Evolutionary conservation across 148 eudicot species (phyloP).

Genomic region (Beta vulgaris): DNA sequence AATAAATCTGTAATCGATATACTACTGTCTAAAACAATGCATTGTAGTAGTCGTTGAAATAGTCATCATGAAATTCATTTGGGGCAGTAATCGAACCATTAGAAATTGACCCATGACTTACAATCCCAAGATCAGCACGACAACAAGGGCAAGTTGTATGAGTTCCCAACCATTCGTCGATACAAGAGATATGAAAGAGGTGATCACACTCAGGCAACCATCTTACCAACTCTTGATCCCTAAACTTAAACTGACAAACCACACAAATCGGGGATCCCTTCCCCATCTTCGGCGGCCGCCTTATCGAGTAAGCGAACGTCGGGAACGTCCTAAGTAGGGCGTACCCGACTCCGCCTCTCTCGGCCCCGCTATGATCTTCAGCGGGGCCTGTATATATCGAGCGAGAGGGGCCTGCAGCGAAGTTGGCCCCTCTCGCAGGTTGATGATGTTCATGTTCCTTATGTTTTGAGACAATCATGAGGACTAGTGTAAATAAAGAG

Average conservation of each 20-base stretch:
- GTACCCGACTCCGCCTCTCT: slow-evolving; percentile 27
- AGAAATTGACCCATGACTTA: neutral
- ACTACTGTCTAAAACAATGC: neutral
- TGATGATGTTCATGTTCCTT: neutral
- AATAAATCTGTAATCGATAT: neutral
- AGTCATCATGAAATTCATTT: neutral
- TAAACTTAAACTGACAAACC: slow-evolving; percentile 25
- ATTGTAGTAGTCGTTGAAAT: neutral
- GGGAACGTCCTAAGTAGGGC: slow-evolving; percentile 35
- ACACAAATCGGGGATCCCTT: slow-evolving; percentile 20
- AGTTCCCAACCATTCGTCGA: slow-evolving; percentile 29
- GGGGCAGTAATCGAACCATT: neutral
- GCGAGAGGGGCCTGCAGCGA: neutral
- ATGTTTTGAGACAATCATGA: neutral
- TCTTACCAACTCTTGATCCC: slow-evolving; percentile 23
- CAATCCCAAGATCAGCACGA: slow-evolving; percentile 21
- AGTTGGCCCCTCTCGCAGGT: neutral
- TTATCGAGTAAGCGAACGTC: slow-evolving; percentile 29
- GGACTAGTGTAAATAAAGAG: slow-evolving; percentile 18
- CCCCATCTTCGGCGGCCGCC: slow-evolving; percentile 21
- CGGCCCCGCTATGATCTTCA: neutral
- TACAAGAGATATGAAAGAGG: slow-evolving; percentile 24
- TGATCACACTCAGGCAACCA: slow-evolving; percentile 34
- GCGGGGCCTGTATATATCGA: too few species aligned
- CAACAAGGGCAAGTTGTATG: slow-evolving; percentile 34